Percentiles rank a stretch among this genome's conserved stretches.
phyloP scores from a whole-genome alignment of 2,329 filamentous ascomycete species.

The Sporothrix brunneoviolacea region DNA sequence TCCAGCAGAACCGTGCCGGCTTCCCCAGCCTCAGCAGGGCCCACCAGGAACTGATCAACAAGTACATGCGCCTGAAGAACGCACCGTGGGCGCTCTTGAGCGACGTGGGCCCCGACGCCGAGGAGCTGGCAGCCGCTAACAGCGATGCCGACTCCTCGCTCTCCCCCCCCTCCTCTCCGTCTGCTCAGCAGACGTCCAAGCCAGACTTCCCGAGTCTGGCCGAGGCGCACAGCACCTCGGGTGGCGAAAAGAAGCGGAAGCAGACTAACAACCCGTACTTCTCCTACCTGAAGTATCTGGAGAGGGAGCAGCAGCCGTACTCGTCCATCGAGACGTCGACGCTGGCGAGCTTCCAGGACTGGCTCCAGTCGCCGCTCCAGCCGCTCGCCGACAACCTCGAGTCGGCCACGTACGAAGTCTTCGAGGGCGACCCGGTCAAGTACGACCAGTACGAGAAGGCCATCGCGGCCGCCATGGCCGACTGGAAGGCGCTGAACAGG shows the following conservation, averaged over 20 bases:
- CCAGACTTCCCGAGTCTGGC: constrained; percentile 61
- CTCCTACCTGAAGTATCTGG: constrained; percentile 76
- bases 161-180: neutral
- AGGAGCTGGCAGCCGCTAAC: constrained; percentile 21
- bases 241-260: constrained; percentile 40
- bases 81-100: constrained; percentile 58
- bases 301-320: constrained; percentile 67
- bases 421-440: constrained; percentile 96
- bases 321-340: constrained; percentile 44
- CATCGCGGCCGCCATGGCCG: constrained; percentile 69
- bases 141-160: constrained; percentile 20
- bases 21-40: constrained; percentile 54
- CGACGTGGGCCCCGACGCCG: constrained; percentile 47
- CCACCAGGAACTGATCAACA: constrained; percentile 55
- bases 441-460: constrained; percentile 93
- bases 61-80: constrained; percentile 58
- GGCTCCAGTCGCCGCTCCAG: constrained; percentile 89
- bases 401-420: constrained; percentile 95
- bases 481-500: constrained; percentile 68
- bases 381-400: constrained; percentile 94
- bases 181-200: constrained; percentile 22
- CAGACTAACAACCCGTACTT: constrained; percentile 43
- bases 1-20: constrained; percentile 54
- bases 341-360: constrained; percentile 70
- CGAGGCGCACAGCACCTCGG: constrained; percentile 47